phyloP scores from a whole-genome alignment of 768 basidiomycete species.

The Collybiopsis confluens region DNA sequence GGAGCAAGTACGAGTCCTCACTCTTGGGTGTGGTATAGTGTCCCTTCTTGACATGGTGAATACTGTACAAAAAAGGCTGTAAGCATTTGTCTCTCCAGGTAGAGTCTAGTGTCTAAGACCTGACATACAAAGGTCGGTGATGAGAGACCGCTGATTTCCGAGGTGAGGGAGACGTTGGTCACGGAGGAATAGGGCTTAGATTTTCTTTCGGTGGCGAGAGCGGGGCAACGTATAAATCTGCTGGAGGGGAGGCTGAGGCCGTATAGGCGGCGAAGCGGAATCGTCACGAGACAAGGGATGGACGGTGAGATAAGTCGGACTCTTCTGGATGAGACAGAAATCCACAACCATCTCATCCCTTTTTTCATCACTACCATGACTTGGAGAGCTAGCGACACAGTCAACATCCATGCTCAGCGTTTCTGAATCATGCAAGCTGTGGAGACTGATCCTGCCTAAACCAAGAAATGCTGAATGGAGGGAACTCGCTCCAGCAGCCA shows the following conservation, averaged over 20 bases:
- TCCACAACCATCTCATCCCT: not conserved
- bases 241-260: not conserved
- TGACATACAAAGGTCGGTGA: too few species aligned
- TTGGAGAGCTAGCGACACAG: not conserved
- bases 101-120: too few species aligned
- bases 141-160: not conserved
- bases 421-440: not conserved
- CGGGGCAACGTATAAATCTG: not conserved
- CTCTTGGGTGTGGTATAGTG: too few species aligned
- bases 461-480: not conserved
- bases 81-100: too few species aligned
- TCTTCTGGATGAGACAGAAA: not conserved
- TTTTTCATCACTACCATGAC: not conserved
- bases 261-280: not conserved
- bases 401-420: not conserved
- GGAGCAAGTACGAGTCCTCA: too few species aligned
- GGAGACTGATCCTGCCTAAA: slow-evolving; percentile 1
- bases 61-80: too few species aligned
- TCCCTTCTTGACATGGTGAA: too few species aligned
- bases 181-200: not conserved
- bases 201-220: not conserved
- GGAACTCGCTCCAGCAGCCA: not conserved
- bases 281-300: not conserved
- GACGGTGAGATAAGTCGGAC: not conserved
- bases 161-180: not conserved